phyloP scores from a whole-genome alignment of 1,139 yeast genomes.

The Blastobotrys apis region DNA sequence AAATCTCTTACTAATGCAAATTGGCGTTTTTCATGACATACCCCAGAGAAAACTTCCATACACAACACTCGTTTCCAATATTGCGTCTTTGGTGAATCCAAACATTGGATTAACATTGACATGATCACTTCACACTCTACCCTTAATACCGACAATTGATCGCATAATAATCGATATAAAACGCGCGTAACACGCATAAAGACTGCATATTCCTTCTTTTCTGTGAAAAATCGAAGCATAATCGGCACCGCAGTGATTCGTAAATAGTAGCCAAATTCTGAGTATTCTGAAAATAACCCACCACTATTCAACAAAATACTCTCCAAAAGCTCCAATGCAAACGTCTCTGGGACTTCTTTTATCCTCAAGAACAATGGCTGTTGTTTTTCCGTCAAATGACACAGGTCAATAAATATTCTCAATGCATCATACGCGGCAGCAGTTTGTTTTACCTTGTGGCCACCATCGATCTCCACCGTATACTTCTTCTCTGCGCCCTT shows the following conservation, averaged over 20 bases:
- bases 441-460: conserved; percentile 43
- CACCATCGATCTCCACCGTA: conserved; percentile 41
- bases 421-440: conserved; percentile 64
- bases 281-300: conserved; percentile 50
- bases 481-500: conserved; percentile 16
- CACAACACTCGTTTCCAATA: conserved; percentile 71
- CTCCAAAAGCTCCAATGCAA: conserved; percentile 78
- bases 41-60: conserved; percentile 62
- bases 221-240: conserved; percentile 61
- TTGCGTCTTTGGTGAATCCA: conserved; percentile 49
- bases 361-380: conserved; percentile 51
- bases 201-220: conserved; percentile 58
- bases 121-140: conserved; percentile 79
- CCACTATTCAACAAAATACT: conserved; percentile 58
- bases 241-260: conserved; percentile 71
- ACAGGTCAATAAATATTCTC: conserved; percentile 64
- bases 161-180: conserved; percentile 53
- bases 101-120: conserved; percentile 64
- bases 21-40: conserved; percentile 53
- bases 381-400: conserved; percentile 59
- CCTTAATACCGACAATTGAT: conserved; percentile 57
- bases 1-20: conserved; percentile 49
- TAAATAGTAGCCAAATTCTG: conserved; percentile 61
- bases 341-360: conserved; percentile 55
- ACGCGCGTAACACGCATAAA: conserved; percentile 73